These are phyloP conservation scores for Curvularia sp. DNA, from an alignment of 2,329 filamentous ascomycete genomes.

Conservation along the genomic window DNA sequence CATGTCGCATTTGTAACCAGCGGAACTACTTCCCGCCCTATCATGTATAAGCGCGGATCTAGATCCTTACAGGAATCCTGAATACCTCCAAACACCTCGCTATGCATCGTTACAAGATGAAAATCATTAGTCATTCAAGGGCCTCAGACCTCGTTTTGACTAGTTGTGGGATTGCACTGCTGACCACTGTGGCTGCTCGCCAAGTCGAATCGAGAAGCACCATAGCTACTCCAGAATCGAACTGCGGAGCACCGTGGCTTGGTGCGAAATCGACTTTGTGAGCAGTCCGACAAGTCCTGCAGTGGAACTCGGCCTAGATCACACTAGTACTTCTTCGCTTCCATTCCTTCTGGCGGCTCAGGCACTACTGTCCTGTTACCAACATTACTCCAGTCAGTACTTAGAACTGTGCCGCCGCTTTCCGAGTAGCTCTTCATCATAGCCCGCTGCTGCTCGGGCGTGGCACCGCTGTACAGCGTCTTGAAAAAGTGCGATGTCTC, in stretches of 20 bases:
- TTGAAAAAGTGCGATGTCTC: constrained; percentile 88
- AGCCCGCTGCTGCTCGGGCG: constrained; percentile 81
- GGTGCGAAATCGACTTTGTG: too few species aligned
- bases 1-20: background rate
- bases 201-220: too few species aligned
- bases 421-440: constrained; percentile 99
- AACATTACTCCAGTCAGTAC: constrained; percentile 90
- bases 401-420: constrained; percentile 90
- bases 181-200: too few species aligned
- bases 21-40: background rate
- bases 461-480: constrained; percentile 78
- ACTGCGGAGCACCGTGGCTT: too few species aligned
- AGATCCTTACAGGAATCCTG: background rate
- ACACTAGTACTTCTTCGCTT: constrained; percentile 69
- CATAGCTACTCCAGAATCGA: too few species aligned
- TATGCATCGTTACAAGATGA: constrained; percentile 10
- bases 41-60: background rate
- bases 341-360: constrained; percentile 76
- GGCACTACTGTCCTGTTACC: constrained; percentile 74
- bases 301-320: background rate
- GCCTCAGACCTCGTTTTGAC: background rate
- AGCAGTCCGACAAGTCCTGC: too few species aligned
- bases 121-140: background rate
- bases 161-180: too few species aligned
- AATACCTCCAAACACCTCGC: constrained; percentile 13